A percentile compares a stretch with the other conserved stretches of the same genome.
These are phyloP conservation scores for Sporodiniella umbellata DNA, from an alignment of 371 early-diverging fungal species.

Conservation along the genomic window DNA sequence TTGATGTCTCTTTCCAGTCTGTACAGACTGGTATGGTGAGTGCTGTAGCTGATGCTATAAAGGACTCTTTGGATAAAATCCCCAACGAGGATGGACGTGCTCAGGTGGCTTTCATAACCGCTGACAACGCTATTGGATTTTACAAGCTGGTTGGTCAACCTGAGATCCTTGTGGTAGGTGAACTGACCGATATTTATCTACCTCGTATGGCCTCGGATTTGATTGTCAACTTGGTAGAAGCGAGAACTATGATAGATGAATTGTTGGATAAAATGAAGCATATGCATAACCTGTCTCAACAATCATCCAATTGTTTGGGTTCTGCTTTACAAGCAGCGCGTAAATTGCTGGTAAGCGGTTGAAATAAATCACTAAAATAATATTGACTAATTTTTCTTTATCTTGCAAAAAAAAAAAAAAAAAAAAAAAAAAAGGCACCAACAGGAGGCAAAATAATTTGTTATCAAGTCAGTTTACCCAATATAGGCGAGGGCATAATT, in stretches of 20 bases:
- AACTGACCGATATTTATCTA: constrained; percentile 71
- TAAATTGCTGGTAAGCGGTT: constrained; percentile 60
- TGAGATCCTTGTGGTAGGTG: constrained; percentile 77
- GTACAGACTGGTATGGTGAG: constrained; percentile 62
- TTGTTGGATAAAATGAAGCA: constrained; percentile 59
- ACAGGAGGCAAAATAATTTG: constrained; percentile 84
- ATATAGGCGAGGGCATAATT: constrained; percentile 63
- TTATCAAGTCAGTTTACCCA: constrained; percentile 67
- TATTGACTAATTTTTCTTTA: not conserved
- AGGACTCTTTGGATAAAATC: constrained; percentile 63
- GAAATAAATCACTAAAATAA: not conserved
- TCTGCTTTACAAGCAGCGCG: constrained; percentile 74
- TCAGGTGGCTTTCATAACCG: constrained; percentile 75
- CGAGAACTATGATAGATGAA: constrained; percentile 51
- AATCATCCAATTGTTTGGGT: constrained; percentile 63
- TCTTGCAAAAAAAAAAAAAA: no score
- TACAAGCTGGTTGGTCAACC: constrained; percentile 74
- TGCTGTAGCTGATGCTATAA: constrained; percentile 59
- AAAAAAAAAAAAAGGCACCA: constrained; percentile 35
- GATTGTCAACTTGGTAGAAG: constrained; percentile 75
- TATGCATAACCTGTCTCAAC: constrained; percentile 59
- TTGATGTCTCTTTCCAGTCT: constrained; percentile 74
- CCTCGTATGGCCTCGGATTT: constrained; percentile 71
- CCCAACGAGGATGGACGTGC: constrained; percentile 79
- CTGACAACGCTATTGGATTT: constrained; percentile 74